Evolutionary conservation across 768 basidiomycete species (phyloP), one percentile per base, ranked within the genome.

Genomic region (Agrocybe praecox): DNA sequence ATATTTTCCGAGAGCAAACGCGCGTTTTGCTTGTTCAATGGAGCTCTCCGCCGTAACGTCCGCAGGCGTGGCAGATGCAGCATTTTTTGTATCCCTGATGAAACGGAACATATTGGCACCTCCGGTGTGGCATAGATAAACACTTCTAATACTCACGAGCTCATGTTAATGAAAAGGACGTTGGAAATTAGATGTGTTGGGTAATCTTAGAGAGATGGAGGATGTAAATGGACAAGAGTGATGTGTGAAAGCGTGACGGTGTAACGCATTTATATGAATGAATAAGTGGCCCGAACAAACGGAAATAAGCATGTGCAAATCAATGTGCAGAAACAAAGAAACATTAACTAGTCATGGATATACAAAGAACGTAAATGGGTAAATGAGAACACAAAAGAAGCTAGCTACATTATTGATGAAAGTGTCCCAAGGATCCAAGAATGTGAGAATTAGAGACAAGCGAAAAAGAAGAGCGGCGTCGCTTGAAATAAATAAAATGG

Each of bases 1-100:
- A 63, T 86, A 95, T 71, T 92, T 91, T 68, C 80, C 83, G 67
- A 95, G 83, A 24, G 94, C 92, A 72, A 92, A 92, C 1, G 92
- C 92, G 77, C 92, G 90, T 79, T 90, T 90, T 1, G 88, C 92
- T 58, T 86, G 88, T 67, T 92, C 91, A 53, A 94, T 75, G 10
- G 81, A 77, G 46, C 74, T 81, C 63, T 88, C 86, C 55, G 89
- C 62, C 17, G 76, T 74, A 49, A 69, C 62, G 48, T 59, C 53
- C 61, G 53, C 54, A n/a, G 59, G 43, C 23, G 56, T 32, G 21
- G 58, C 51, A 32, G 49, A 55, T 15, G 52, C 26, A 29, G 57
- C 43, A n/a, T 26, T 55, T 59, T 59, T 59, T 33, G 60, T 55
- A 58, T 60, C 51, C 43, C 61, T 60, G 43, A 21, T n/a, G 22